Percentiles rank a stretch among this genome's conserved stretches.
These are phyloP conservation scores for Pyropia haitanensis DNA, from an alignment of 23 red algal genomes.

Conservation along the genomic window DNA sequence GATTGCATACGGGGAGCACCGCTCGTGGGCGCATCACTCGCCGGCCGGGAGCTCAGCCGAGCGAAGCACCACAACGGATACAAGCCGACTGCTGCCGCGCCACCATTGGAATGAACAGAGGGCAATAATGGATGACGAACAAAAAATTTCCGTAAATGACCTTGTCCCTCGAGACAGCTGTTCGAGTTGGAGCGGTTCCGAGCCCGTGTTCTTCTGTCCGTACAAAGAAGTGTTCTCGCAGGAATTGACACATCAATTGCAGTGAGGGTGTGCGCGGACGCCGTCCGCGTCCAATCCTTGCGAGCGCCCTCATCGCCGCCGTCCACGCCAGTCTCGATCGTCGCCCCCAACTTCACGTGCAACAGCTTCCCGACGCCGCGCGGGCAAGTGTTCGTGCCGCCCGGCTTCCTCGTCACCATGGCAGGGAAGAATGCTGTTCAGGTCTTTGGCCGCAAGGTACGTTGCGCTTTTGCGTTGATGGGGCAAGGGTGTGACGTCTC, in stretches of 20 bases:
- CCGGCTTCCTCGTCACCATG: conserved; percentile 11
- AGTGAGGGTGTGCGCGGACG: background rate
- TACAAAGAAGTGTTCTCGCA: too few species aligned
- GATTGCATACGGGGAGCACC: too few species aligned
- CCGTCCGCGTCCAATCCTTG: background rate
- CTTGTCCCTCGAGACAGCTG: too few species aligned
- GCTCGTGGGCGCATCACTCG: too few species aligned
- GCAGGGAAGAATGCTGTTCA: conserved; percentile 78
- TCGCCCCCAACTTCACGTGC: background rate
- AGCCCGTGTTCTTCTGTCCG: too few species aligned
- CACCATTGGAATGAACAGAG: too few species aligned
- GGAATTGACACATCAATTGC: background rate
- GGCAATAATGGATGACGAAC: too few species aligned
- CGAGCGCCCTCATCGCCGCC: background rate
- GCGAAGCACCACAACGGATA: too few species aligned
- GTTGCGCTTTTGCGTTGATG: background rate
- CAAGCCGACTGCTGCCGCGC: too few species aligned
- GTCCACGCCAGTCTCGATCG: background rate
- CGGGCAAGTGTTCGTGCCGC: background rate
- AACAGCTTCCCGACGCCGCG: background rate
- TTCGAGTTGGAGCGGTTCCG: too few species aligned
- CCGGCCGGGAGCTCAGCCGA: too few species aligned
- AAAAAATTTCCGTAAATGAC: too few species aligned
- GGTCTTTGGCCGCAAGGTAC: conserved; percentile 91
- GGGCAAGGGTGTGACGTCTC: background rate